These are phyloP conservation scores for Nicotiana rustica DNA, from an alignment of 305 asterid genomes.

Conservation along the genomic window DNA sequence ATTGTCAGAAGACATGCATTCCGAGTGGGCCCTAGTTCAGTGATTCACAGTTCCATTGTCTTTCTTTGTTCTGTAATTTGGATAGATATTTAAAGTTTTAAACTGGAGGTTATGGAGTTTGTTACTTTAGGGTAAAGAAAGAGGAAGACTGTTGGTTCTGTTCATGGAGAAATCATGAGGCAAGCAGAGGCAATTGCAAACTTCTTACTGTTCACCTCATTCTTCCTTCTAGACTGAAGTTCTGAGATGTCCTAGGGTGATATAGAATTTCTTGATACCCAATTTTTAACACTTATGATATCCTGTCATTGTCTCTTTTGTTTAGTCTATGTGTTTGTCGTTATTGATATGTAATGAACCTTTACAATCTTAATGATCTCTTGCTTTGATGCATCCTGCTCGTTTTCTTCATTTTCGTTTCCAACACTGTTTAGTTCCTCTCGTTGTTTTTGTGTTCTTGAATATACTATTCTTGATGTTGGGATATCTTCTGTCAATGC, in stretches of 20 bases:
- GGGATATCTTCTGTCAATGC: slow-evolving; percentile 29
- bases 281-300: not conserved
- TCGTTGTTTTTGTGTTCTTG: slow-evolving; percentile 1
- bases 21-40: slow-evolving; percentile 7
- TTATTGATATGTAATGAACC: not conserved
- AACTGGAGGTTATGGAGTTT: slow-evolving; percentile 22
- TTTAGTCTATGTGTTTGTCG: not conserved
- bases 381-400: not conserved
- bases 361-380: not conserved
- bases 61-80: not conserved
- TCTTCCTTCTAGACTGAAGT: slow-evolving; percentile 1
- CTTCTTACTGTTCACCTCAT: not conserved
- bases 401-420: not conserved
- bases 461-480: slow-evolving; percentile 22
- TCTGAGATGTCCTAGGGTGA: slow-evolving; percentile 30
- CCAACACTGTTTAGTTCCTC: slow-evolving; percentile 17
- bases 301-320: not conserved
- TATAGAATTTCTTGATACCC: not conserved
- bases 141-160: slow-evolving; percentile 16
- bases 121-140: slow-evolving; percentile 8
- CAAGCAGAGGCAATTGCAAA: not conserved
- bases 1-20: not conserved
- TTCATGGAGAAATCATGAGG: slow-evolving; percentile 31
- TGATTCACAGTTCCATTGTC: not conserved
- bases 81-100: slow-evolving; percentile 8